A percentile compares a stretch with the other conserved stretches of the same genome.
These are phyloP conservation scores for Wickerhamomyces subpelliculosus DNA, from an alignment of 805 yeast species.

Conservation along the genomic window DNA sequence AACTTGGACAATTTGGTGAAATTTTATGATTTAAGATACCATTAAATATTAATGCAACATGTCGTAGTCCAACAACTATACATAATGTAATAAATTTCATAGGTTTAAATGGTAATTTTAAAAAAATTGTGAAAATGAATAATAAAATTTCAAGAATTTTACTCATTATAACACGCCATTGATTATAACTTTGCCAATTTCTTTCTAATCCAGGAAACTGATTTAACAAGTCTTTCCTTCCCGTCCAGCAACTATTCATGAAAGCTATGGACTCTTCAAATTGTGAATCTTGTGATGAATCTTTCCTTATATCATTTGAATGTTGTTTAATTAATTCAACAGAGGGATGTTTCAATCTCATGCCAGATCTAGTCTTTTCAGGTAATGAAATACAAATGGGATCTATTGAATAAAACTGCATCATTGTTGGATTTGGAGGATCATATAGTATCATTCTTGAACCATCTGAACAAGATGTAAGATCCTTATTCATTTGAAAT, in stretches of 20 bases:
- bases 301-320: too few species aligned
- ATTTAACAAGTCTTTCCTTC: not conserved
- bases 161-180: not conserved
- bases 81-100: constrained; percentile 5
- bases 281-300: constrained; percentile 11
- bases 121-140: not conserved
- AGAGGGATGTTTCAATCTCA: not conserved
- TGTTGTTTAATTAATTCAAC: not conserved
- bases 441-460: constrained; percentile 45
- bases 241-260: not conserved
- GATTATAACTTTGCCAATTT: constrained; percentile 7
- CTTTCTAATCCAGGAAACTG: constrained; percentile 1
- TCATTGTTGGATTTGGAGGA: constrained; percentile 61
- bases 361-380: constrained; percentile 11
- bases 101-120: constrained; percentile 9
- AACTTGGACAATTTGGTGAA: constrained; percentile 15
- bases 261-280: constrained; percentile 5
- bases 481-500: constrained; percentile 2
- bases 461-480: constrained; percentile 2
- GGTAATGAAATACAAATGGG: constrained; percentile 61
- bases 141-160: not conserved
- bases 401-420: constrained; percentile 72
- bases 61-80: constrained; percentile 7
- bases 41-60: constrained; percentile 10
- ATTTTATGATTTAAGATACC: constrained; percentile 24